A percentile compares a stretch with the other conserved stretches of the same genome.
Conservation (phyloP, 495 filamentous ascomycete species). For the Tuber indicum region DNA sequence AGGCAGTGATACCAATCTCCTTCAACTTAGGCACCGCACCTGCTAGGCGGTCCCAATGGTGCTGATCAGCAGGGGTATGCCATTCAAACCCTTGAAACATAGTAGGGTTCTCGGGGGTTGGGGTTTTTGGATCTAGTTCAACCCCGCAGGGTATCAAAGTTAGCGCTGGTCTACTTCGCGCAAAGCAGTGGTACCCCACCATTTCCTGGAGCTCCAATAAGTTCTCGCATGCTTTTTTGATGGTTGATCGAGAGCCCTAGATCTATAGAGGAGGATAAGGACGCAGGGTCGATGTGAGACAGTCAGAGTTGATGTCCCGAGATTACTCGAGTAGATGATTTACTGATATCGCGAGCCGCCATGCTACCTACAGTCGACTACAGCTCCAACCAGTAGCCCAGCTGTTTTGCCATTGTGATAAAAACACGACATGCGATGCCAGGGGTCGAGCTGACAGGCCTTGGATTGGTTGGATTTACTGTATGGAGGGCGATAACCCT, state of each 20-base stretch:
- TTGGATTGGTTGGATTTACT: neutral
- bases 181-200: neutral
- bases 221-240: neutral
- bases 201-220: neutral
- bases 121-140: conserved; percentile 17
- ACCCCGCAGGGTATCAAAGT: neutral
- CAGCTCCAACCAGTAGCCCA: neutral
- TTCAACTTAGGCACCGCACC: conserved; percentile 52
- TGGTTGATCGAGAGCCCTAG: neutral
- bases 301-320: neutral
- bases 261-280: neutral
- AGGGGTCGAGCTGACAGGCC: neutral
- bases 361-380: neutral
- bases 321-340: neutral
- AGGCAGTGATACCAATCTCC: conserved; percentile 56
- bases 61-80: conserved; percentile 60
- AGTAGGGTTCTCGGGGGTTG: conserved; percentile 52
- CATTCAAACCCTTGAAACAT: conserved; percentile 72
- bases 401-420: neutral
- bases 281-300: neutral
- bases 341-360: neutral
- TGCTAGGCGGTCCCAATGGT: conserved; percentile 59
- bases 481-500: neutral
- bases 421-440: neutral
- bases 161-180: neutral